These are phyloP conservation scores for Pseudoscleropodium purum DNA, from an alignment of 225 moss, liverwort and hornwort genomes.

Conservation along the genomic window DNA sequence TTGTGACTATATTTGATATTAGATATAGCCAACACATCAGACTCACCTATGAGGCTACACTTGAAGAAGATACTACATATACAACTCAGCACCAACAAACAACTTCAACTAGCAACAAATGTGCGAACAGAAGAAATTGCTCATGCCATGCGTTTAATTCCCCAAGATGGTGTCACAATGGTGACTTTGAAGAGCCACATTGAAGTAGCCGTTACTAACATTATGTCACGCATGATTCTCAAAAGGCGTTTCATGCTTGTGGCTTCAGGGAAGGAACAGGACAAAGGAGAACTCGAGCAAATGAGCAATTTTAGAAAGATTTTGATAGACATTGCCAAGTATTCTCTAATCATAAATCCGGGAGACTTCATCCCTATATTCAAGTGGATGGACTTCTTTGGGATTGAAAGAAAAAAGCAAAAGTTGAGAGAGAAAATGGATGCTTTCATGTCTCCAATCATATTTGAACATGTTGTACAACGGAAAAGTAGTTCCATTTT, in stretches of 20 bases:
- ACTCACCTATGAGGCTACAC: not conserved
- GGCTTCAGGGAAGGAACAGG: rapidly evolving
- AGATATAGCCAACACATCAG: not conserved
- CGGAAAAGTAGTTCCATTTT: not conserved
- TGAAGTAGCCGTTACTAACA: no score
- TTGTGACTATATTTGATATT: not conserved
- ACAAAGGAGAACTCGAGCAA: no score
- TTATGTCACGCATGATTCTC: no score
- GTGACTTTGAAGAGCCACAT: not conserved
- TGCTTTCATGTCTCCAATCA: not conserved
- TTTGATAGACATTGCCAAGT: no score
- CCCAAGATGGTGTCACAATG: not conserved
- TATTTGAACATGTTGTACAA: not conserved
- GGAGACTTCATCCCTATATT: not conserved
- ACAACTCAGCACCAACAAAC: not conserved
- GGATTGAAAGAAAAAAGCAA: not conserved
- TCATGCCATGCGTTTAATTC: not conserved
- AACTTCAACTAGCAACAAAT: not conserved
- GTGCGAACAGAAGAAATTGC: not conserved
- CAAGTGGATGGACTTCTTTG: not conserved
- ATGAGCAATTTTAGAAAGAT: not conserved
- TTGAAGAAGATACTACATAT: not conserved
- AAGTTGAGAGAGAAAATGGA: not conserved
- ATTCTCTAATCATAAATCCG: not conserved
- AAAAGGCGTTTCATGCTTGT: not conserved